phyloP scores from a whole-genome alignment of 2,329 filamentous ascomycete species.

The Claviceps pazoutovae region DNA sequence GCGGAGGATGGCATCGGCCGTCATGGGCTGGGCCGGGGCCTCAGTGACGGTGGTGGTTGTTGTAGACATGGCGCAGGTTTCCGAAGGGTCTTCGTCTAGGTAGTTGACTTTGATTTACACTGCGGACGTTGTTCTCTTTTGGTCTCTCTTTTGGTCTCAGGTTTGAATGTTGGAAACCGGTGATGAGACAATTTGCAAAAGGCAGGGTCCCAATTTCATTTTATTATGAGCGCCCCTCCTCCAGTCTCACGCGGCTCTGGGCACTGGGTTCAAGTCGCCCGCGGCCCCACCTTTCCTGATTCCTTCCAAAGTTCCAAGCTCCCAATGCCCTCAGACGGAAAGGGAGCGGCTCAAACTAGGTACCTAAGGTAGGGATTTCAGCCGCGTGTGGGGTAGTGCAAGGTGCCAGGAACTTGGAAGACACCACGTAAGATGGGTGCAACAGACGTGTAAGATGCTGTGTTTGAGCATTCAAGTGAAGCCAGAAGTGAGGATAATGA shows the following conservation, averaged over 20 bases:
- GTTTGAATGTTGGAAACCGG: not conserved
- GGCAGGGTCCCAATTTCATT: not conserved
- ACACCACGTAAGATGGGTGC: not conserved
- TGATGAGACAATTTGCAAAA: not conserved
- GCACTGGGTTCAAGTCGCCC: too few species aligned
- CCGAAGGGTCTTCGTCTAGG: not conserved
- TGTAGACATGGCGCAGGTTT: constrained; percentile 15
- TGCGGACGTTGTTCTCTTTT: not conserved
- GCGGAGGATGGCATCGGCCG: constrained; percentile 70
- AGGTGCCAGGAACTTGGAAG: not conserved
- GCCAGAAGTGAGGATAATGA: too few species aligned
- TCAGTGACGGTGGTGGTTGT: constrained; percentile 28
- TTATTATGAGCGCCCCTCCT: not conserved
- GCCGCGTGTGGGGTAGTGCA: not conserved
- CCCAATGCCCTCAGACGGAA: not conserved
- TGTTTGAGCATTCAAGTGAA: too few species aligned
- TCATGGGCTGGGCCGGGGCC: constrained; percentile 47
- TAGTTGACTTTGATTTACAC: not conserved
- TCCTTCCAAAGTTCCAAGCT: too few species aligned
- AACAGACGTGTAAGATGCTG: not conserved
- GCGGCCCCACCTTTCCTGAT: too few species aligned
- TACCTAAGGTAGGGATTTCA: not conserved
- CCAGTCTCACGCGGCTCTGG: too few species aligned
- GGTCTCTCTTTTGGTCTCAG: not conserved
- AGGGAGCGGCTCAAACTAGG: not conserved